These are phyloP conservation scores for Conoideocrella luteorostrata DNA, from an alignment of 2,329 filamentous ascomycete species.

Conservation along the genomic window DNA sequence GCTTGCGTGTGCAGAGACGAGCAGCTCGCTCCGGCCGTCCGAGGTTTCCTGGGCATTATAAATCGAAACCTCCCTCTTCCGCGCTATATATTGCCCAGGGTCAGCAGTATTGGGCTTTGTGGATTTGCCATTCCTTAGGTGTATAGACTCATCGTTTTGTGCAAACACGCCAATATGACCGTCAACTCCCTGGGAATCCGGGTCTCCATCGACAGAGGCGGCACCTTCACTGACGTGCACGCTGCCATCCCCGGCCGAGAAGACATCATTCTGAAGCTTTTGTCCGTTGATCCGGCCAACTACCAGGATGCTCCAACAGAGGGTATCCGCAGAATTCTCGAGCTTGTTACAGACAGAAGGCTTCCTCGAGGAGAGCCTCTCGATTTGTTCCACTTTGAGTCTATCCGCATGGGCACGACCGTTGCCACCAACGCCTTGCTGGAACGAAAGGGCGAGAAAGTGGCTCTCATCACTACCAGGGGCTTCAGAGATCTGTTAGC, in stretches of 20 bases:
- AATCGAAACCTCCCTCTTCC: neutral
- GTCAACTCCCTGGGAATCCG: constrained; percentile 19
- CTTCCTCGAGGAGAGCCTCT: constrained; percentile 27
- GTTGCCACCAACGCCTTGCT: constrained; percentile 70
- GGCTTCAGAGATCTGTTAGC: constrained; percentile 66
- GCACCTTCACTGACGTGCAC: constrained; percentile 64
- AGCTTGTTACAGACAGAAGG: constrained; percentile 21
- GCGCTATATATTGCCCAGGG: neutral
- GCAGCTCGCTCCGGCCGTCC: neutral
- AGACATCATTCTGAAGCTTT: constrained; percentile 63
- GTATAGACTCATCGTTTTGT: neutral
- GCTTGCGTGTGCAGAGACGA: neutral
- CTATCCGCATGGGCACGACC: constrained; percentile 74
- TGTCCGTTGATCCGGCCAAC: constrained; percentile 66
- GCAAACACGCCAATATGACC: constrained; percentile 12
- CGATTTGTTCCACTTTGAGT: constrained; percentile 40
- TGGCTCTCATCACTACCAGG: constrained; percentile 63
- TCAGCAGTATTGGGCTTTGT: neutral
- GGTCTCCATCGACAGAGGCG: constrained; percentile 27
- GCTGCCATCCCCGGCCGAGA: constrained; percentile 59
- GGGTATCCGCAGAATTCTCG: constrained; percentile 51
- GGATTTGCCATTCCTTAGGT: neutral
- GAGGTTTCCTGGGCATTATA: neutral
- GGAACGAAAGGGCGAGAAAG: constrained; percentile 65
- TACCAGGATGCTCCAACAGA: constrained; percentile 69